Percentiles rank a stretch among this genome's conserved stretches.
Conservation (phyloP, 1,284 basidiomycete species). For the Ganoderma lingzhi region DNA sequence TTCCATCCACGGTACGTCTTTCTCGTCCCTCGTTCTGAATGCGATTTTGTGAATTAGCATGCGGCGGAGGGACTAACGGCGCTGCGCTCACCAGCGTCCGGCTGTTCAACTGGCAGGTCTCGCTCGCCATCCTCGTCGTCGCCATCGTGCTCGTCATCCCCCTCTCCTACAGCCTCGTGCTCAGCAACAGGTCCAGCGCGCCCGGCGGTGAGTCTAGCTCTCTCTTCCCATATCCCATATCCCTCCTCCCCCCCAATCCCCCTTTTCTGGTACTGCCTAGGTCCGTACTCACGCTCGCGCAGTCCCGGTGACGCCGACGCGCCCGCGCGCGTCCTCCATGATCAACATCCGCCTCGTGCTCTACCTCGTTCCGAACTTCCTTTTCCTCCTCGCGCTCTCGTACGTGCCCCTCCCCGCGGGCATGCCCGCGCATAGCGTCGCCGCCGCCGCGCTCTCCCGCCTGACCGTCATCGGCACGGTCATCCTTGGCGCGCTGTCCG, state of each 20-base stretch:
- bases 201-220: conserved; percentile 26
- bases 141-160: conserved; percentile 70
- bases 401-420: conserved; percentile 70
- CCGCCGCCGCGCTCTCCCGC: conserved; percentile 60
- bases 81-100: conserved; percentile 54
- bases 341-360: conserved; percentile 45
- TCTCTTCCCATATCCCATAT: neutral
- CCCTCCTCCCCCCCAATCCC: neutral
- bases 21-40: neutral
- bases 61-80: neutral
- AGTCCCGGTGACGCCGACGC: conserved; percentile 39
- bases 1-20: conserved; percentile 59
- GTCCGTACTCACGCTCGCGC: conserved; percentile 3
- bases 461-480: conserved; percentile 80
- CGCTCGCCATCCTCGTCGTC: conserved; percentile 61
- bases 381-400: conserved; percentile 68
- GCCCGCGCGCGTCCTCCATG: conserved; percentile 40
- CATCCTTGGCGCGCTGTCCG: conserved; percentile 75
- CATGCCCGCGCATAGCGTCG: conserved; percentile 50
- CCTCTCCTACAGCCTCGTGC: conserved; percentile 63
- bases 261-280: neutral
- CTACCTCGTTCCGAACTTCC: conserved; percentile 56
- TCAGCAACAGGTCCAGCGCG: conserved; percentile 48
- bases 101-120: conserved; percentile 68
- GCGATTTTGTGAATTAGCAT: too few species aligned